Evolutionary conservation across 2,329 filamentous ascomycete genomes (phyloP).

Genomic region (Albifimbria verrucaria): DNA sequence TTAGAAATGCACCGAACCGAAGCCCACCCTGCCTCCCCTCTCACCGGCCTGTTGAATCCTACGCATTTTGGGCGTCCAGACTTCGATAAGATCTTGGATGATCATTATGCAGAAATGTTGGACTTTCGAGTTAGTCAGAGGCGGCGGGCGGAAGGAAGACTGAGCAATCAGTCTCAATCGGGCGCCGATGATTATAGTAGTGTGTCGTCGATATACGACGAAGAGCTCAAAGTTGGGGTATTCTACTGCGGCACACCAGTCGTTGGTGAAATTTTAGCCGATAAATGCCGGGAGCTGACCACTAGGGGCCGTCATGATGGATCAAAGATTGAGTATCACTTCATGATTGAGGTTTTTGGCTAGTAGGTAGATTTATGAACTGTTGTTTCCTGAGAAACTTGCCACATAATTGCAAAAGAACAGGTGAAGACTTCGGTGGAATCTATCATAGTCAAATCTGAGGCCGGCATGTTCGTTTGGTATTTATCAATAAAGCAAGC

Average conservation of each 20-base stretch:
- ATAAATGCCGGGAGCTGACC: conserved; percentile 49
- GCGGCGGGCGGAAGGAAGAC: background rate
- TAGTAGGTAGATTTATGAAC: no score
- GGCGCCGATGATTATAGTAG: background rate
- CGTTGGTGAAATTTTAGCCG: conserved; percentile 53
- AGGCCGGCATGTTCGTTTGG: no score
- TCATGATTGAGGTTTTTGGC: conserved; percentile 57
- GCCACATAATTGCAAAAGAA: no score
- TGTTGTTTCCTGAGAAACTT: no score
- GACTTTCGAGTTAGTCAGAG: conserved; percentile 24
- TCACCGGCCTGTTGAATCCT: conserved; percentile 51
- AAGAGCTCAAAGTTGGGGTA: conserved; percentile 47
- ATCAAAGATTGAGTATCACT: conserved; percentile 51
- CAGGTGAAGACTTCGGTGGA: no score
- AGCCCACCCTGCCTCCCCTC: conserved; percentile 45
- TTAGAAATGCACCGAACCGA: conserved; percentile 54
- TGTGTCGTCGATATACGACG: conserved; percentile 16
- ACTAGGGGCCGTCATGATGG: conserved; percentile 48
- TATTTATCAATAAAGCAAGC: no score
- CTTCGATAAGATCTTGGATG: conserved; percentile 47
- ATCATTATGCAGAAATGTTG: conserved; percentile 52
- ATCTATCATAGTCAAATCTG: no score
- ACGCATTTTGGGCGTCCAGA: conserved; percentile 55
- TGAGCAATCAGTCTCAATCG: background rate
- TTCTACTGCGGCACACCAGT: conserved; percentile 56